Evolutionary conservation across 179 eudicot genomes (phyloP).

Genomic region (Actinidia arguta): DNA sequence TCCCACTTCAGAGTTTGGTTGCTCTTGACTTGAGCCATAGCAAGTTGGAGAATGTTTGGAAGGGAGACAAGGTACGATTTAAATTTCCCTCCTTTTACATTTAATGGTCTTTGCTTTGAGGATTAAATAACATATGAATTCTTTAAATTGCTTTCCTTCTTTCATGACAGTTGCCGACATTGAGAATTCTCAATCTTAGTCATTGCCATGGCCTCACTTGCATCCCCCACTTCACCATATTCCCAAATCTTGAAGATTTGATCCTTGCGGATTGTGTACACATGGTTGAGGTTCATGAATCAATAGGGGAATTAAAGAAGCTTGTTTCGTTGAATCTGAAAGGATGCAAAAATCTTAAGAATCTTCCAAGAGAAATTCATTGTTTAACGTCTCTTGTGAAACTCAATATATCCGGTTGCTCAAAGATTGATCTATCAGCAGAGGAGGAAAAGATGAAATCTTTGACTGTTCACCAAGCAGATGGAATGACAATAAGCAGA

Average conservation of each 20-base stretch:
- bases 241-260: not conserved
- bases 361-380: not conserved
- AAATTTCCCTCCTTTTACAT: no score
- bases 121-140: no score
- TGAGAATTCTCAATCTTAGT: not conserved
- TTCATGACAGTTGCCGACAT: no score
- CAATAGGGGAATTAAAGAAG: not conserved
- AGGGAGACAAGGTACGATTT: not conserved
- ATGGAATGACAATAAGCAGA: not conserved
- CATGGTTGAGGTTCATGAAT: slow-evolving; percentile 7
- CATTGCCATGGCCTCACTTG: not conserved
- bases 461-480: slow-evolving; percentile 12
- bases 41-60: slow-evolving; percentile 11
- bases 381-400: not conserved
- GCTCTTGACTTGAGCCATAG: not conserved
- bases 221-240: not conserved
- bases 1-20: not conserved
- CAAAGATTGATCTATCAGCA: no score
- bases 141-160: not conserved
- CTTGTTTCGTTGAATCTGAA: not conserved
- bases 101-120: no score
- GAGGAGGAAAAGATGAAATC: slow-evolving; percentile 6
- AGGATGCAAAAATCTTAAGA: not conserved
- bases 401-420: not conserved
- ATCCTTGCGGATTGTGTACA: not conserved